Evolutionary conservation across 345 rosid genomes (phyloP), one percentile per base, ranked within the genome.

Genomic region (Psidium friedrichsthalianum): DNA sequence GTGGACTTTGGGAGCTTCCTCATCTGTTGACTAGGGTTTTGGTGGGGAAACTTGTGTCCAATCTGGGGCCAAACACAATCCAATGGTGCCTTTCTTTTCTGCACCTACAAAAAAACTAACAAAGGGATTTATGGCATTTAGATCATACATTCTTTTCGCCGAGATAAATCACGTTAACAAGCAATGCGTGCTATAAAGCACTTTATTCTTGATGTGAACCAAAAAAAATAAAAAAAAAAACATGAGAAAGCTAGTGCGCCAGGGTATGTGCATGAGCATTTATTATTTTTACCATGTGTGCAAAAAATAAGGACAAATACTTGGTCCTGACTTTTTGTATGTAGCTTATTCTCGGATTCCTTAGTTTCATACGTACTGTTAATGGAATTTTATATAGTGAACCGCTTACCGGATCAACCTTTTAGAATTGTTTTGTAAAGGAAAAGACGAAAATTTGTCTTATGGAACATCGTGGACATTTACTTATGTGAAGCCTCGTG

Each of bases 1-100:
- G 80, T 69, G 80, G 80, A 69, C 80, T 69, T 69, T 36, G 80
- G 80, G 47, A 69, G 80, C 47, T 36, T 69, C 47, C 25, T 36
- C 80, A 36, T 36, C 80, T 32, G 80, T 69, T 36, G 80, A 36
- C 80, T 69, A 69, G 25, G 47, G 47, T 69, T 69, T 69, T 20
- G 80, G 47, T 69, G 47, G 80, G 25, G 25, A 69, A 69, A 69
- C 13, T 69, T 69, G 80, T 40, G 80, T 40, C 47, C 3, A 36
- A 69, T 36, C 47, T 32, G 47, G 80, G 80, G 80, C 25, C 80
- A 53, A 36, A 36, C 25, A 21, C 25, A 36, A 69, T 69, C 80
- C 80, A 69, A 69, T 9, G 18, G 47, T 36, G 24, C 80, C 13
- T 36, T 69, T 36, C 80, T 69, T 56, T 36, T 36, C 25, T 0